Evolutionary conservation across 768 basidiomycete genomes (phyloP).

Genomic region (Cystobasidium ongulense): DNA sequence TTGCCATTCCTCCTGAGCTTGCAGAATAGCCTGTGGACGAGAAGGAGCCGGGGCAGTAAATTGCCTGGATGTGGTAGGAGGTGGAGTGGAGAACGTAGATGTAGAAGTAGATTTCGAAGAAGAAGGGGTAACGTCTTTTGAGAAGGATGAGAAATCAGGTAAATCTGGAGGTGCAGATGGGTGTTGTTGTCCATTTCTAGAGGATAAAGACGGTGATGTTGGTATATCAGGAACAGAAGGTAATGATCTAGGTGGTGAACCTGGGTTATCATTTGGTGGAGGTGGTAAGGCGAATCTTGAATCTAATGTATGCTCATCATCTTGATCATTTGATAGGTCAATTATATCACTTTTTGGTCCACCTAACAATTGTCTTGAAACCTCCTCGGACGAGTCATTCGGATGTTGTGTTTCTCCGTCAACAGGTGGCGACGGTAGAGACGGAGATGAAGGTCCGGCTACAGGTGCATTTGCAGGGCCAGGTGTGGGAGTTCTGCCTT

Average conservation of each 20-base stretch:
- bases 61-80: slow-evolving; percentile 29
- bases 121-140: neutral
- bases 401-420: slow-evolving; percentile 35
- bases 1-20: neutral
- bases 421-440: slow-evolving; percentile 6
- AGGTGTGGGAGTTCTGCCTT: slow-evolving; percentile 71
- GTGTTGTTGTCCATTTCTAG: neutral
- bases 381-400: slow-evolving; percentile 26
- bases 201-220: neutral
- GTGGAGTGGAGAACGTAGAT: neutral
- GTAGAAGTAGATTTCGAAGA: neutral
- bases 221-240: neutral
- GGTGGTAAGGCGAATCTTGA: neutral
- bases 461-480: slow-evolving; percentile 55
- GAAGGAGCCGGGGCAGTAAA: slow-evolving; percentile 46
- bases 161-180: neutral
- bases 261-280: slow-evolving; percentile 7
- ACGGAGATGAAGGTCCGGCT: slow-evolving; percentile 31
- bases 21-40: slow-evolving; percentile 20
- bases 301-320: neutral
- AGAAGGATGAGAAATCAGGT: neutral
- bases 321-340: slow-evolving; percentile 32
- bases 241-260: slow-evolving; percentile 21
- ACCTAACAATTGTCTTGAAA: slow-evolving; percentile 1
- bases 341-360: slow-evolving; percentile 31